Base-by-base conservation (phyloP, 176 grass and related monocot species). In the Melocanna baccifera region DNA sequence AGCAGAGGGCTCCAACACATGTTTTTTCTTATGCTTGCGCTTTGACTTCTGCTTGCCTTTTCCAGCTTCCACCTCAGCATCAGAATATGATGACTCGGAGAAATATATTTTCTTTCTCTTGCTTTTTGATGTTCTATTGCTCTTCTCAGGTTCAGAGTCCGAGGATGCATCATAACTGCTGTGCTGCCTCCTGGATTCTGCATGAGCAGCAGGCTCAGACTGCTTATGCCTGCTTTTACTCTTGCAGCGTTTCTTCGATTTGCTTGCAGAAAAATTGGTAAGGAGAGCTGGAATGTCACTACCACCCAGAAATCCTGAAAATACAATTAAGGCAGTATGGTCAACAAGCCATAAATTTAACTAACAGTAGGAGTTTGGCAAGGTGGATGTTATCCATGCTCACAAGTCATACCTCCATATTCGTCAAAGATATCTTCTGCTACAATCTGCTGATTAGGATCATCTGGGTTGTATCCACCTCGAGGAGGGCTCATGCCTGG, bases 401-500 rank as follows among this genome's bases (percentile, higher is more conserved):
- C 61, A 52, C 28, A 52, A 72, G 19, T 26, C 75, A 83, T 89
- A 96, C 96, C 93, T 96, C 96, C 96, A 78, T 99, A 99, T 91
- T 99, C 96, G 88, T 99, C 96, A 77, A 96, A 99, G 32, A 99
- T 96, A 22, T 96, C 96, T 53, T 98, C 93, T 51, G 93, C 93
- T 62, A 99, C 91, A 90, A 96, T 99, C 90, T 96, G 93, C 69
- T 99, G 93, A 69, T 99, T 99, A 81, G 96, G 96, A 84, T 99
- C 96, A 79, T 99, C 91, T 25, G 86, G 91, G 58, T 84, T 82
- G 61, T 89, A 99, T 47, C 96, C 96, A 56, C 96, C 96, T 71
- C 91, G 88, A 67, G 96, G 96, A 85, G 96, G 96, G 81, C 93
- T 99, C 85, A 99, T 90, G 55, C 96, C 96, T 14, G 96, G 93